These are phyloP conservation scores for Erysimum pusillum DNA, from an alignment of 441 rosid genomes.

Conservation along the genomic window DNA sequence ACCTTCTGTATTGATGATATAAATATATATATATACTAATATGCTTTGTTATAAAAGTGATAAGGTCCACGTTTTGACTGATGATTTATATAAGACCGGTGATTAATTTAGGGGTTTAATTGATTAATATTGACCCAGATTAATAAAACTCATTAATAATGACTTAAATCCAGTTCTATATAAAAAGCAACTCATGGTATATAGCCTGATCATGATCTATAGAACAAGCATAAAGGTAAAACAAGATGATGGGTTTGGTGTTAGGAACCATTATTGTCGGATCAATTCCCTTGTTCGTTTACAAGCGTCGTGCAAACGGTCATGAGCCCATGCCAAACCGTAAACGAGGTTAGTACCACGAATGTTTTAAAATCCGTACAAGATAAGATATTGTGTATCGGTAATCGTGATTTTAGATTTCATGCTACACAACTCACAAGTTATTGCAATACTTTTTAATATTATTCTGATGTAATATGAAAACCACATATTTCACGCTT, in stretches of 20 bases:
- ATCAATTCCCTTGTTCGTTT: slow-evolving; percentile 9
- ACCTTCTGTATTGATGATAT: neutral
- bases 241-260: neutral
- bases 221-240: neutral
- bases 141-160: neutral
- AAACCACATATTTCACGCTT: neutral
- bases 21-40: neutral
- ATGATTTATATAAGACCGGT: neutral
- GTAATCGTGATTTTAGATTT: neutral
- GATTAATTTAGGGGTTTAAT: neutral
- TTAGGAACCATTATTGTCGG: slow-evolving; percentile 8
- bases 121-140: slow-evolving; percentile 8
- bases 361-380: neutral
- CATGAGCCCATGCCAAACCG: neutral
- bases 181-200: neutral
- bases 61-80: neutral
- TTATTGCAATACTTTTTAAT: neutral
- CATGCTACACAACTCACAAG: neutral
- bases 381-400: neutral
- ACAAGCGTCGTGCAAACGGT: neutral
- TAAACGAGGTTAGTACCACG: neutral
- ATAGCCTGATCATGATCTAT: neutral
- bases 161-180: neutral
- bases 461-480: neutral
- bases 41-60: neutral